Base-by-base conservation (phyloP, 2,329 filamentous ascomycete species). In the Verticillium nubilum region DNA sequence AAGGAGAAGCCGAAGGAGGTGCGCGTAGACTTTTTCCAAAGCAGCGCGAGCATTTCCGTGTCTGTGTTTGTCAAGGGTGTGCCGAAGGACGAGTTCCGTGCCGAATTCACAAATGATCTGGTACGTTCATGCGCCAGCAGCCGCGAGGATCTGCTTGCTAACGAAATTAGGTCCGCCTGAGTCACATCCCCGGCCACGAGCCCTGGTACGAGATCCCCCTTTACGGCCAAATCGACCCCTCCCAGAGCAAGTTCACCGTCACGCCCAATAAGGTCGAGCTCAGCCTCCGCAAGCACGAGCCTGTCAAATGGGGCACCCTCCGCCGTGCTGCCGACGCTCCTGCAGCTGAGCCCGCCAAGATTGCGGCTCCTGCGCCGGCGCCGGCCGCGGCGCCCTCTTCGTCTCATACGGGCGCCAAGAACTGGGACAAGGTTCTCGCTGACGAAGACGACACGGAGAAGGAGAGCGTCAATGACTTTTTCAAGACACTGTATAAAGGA, bases 401-500 rank as follows among this genome's bases (percentile, higher is more conserved):
- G 0, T 95, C 94, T 13, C 88, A 87, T 62, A 81, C 77, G 1
- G 94, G 93, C 0, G 86, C 90, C 3, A 97, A 96, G 75, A 84
- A 99, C 74, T 99, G 95, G 95, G 95, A 99, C 71, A 90, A 87
- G 63, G 70, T 97, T 2, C 86, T 68, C 0, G 73, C 69, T 1
- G 78, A 79, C 0, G 80, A 83, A 1, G 80, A 85, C 1, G 80
- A 84, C 0, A 80, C 84, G 0, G 80, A 83, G 62, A 82, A 80
- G 1, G 86, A 88, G 61, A 85, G 89, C 28, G 86, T 92, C 9
- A 89, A 96, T 67, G 71, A 74, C 12, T 98, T 97, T 76, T 99
- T 99, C 80, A 95, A 96, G 80, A 87, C 89, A 68, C 79, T 99
- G 1, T 98, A 94, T 76, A 86, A 89, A 63, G 80, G 79, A 35